Conservation (phyloP, 805 yeast species). For the Ogataea ganodermae region DNA sequence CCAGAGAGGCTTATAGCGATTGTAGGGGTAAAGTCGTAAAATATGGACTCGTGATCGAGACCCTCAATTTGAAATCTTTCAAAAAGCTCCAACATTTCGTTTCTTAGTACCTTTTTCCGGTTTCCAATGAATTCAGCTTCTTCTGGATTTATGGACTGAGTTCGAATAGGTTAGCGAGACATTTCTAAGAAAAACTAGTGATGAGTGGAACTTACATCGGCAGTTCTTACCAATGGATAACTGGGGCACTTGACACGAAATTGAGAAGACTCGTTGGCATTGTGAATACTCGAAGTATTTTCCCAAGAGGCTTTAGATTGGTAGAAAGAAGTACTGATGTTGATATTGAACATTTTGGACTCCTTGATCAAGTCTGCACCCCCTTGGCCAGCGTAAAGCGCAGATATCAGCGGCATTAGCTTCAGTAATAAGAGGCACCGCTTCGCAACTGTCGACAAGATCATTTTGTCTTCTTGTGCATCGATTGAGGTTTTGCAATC, state of each 20-base stretch:
- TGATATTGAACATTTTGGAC: neutral
- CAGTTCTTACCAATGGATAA: constrained; percentile 14
- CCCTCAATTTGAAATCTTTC: constrained; percentile 16
- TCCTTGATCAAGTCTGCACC: neutral
- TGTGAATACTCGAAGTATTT: neutral
- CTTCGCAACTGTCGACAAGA: neutral
- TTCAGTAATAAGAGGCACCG: neutral
- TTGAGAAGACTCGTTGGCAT: neutral
- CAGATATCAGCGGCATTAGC: neutral
- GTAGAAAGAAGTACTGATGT: neutral
- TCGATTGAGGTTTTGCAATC: neutral
- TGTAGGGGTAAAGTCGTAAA: constrained; percentile 13
- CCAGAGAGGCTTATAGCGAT: constrained; percentile 50
- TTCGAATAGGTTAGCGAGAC: neutral
- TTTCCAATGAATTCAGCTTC: constrained; percentile 10
- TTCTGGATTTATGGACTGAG: constrained; percentile 16
- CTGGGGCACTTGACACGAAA: constrained; percentile 16
- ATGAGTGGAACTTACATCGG: constrained; percentile 6
- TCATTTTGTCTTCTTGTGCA: neutral
- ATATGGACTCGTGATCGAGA: constrained; percentile 4
- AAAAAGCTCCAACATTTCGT: constrained; percentile 11
- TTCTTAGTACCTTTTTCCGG: constrained; percentile 7
- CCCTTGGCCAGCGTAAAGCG: constrained; percentile 1
- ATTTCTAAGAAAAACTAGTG: neutral
- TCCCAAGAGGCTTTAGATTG: neutral